Evolutionary conservation across 257 asterid genomes (phyloP), one percentile per base, ranked within the genome.

Genomic region (Agastache rugosa): DNA sequence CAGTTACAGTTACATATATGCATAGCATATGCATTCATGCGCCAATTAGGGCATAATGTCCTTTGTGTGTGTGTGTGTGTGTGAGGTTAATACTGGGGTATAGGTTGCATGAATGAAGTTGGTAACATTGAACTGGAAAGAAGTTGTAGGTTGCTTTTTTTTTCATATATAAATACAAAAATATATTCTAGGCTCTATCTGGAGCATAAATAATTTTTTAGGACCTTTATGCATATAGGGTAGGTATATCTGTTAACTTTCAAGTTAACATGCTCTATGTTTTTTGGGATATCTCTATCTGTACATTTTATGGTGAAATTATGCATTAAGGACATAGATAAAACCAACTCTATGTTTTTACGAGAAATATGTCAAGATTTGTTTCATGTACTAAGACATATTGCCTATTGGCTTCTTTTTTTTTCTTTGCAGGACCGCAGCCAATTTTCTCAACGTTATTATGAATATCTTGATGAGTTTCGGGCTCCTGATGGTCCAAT

Each of bases 401-500:
- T 53, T 54, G 29, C 6, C 42, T 51, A 27, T 53, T 47, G 29
- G 12, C 50, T 55, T 50, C 35, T 59, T 47, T 31, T 25, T 29
- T 31, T n/a, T n/a, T 66, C 12, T 20, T 56, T 81, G 75, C 90
- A 95, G 99, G 98, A 89, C 78, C 96, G 76, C 50, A 88, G 96
- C 48, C 82, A 82, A 77, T 95, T 92, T 77, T 67, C 69, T 53
- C 98, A 95, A 80, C 93, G 99, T 22, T 95, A 90, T 75, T 95
- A 87, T 75, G 96, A 92, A 81, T 92, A 85, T 79, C 96, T 90
- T 56, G 97, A 90, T 79, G 63, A 90, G 67, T 90, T 95, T 77
- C 87, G 87, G 45, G 27, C 63, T 11, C 98, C 94, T 41, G 86
- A 90, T 82, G 98, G 97, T 53, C 99, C 99, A 1, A 85, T 95